phyloP scores from a whole-genome alignment of 345 rosid species.

The Eucalyptus curtisii region DNA sequence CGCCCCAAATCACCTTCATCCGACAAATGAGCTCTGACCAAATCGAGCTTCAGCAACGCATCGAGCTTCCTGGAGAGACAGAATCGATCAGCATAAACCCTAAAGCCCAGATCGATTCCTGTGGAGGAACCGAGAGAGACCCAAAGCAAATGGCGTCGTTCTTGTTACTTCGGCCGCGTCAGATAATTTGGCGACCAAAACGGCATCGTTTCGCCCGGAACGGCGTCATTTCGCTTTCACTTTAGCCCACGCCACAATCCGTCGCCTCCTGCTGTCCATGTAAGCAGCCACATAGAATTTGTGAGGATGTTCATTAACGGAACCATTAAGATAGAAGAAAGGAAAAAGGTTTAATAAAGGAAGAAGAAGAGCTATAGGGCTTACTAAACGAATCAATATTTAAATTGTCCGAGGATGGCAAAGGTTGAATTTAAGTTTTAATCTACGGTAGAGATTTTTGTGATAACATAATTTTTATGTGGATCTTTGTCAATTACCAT shows the following conservation, averaged over 20 bases:
- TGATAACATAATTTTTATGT: not conserved
- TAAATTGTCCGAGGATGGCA: not conserved
- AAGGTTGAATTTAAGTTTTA: not conserved
- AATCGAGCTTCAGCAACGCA: not conserved
- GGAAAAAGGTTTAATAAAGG: not conserved
- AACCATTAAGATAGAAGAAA: not conserved
- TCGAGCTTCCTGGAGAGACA: no score
- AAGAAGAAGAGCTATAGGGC: not conserved
- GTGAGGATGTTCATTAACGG: not conserved
- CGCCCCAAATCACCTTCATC: no score
- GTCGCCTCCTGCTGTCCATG: no score
- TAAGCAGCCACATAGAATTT: no score
- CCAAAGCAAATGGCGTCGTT: no score
- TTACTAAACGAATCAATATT: no score
- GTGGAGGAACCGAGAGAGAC: not conserved
- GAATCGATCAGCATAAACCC: no score
- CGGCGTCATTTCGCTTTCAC: not conserved
- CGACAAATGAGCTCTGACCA: no score
- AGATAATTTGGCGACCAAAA: no score
- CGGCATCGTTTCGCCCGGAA: no score
- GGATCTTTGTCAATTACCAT: fast-evolving
- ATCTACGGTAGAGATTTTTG: not conserved
- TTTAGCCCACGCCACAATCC: not conserved
- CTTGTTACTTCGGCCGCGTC: no score
- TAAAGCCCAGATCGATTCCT: not conserved